Conservation (phyloP, 306 rosid species). For the Pterocarpus santalinus region DNA sequence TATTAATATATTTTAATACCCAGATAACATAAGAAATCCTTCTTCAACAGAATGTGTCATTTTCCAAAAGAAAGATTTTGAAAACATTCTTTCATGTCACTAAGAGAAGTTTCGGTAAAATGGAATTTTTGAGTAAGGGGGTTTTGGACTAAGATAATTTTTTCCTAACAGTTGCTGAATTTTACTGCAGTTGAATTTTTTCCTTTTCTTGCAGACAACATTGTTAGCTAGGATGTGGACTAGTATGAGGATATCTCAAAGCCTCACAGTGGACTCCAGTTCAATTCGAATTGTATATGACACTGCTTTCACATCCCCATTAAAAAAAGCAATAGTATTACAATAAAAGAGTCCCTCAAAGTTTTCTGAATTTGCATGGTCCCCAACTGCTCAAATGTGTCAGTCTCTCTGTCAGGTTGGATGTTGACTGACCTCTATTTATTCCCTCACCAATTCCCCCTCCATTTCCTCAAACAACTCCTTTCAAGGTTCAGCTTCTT, state of each 20-base stretch:
- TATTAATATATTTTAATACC: neutral
- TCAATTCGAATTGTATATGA: conserved; percentile 23
- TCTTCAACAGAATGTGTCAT: neutral
- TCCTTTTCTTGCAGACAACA: conserved; percentile 8
- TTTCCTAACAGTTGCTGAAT: neutral
- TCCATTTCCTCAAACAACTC: conserved; percentile 61
- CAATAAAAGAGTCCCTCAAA: conserved; percentile 32
- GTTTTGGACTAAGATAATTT: neutral
- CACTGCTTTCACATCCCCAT: conserved; percentile 23
- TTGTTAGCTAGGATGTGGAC: conserved; percentile 30
- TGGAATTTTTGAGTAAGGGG: neutral
- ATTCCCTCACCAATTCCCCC: conserved; percentile 58
- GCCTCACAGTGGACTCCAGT: conserved; percentile 11
- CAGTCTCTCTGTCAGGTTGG: conserved; percentile 50
- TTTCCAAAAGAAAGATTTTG: conserved; percentile 25
- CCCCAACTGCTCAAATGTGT: conserved; percentile 62
- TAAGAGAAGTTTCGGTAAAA: neutral
- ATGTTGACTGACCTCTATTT: conserved; percentile 73
- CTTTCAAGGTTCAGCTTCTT: conserved; percentile 50
- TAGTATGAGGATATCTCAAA: neutral
- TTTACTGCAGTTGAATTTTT: conserved; percentile 23
- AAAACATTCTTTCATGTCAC: neutral
- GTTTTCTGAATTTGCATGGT: conserved; percentile 52
- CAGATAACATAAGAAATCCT: neutral
- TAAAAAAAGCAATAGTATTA: conserved; percentile 33